These are phyloP conservation scores for Cytidiella melzeri DNA, from an alignment of 768 basidiomycete genomes.

Conservation along the genomic window DNA sequence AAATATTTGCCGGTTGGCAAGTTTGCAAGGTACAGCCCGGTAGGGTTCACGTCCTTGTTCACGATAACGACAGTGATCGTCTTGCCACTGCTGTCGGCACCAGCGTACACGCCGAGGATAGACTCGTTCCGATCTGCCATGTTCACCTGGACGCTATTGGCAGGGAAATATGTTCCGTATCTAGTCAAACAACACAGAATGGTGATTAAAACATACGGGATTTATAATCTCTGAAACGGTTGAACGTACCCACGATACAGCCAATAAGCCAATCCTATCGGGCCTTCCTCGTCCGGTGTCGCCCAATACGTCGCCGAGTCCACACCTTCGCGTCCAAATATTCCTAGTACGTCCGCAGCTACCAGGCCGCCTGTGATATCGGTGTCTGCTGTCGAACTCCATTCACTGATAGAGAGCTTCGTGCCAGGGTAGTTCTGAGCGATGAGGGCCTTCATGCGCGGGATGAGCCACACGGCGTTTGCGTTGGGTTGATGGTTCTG, in stretches of 20 bases:
- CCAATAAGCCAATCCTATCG: conserved; percentile 51
- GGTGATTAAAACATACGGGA: too few species aligned
- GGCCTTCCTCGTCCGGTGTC: conserved; percentile 39
- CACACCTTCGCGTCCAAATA: conserved; percentile 43
- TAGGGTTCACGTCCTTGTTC: conserved; percentile 43
- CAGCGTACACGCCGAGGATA: conserved; percentile 41
- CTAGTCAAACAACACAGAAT: conserved; percentile 20
- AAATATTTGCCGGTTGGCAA: conserved; percentile 46
- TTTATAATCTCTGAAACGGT: neutral
- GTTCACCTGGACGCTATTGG: conserved; percentile 38
- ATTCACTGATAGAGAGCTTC: conserved; percentile 48
- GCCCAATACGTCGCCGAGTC: conserved; percentile 52
- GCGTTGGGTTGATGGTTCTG: conserved; percentile 42
- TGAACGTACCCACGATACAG: conserved; percentile 42
- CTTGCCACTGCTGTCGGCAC: conserved; percentile 30
- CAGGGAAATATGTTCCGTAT: conserved; percentile 42
- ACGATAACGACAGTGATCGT: conserved; percentile 42
- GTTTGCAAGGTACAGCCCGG: conserved; percentile 36
- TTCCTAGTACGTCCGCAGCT: conserved; percentile 45
- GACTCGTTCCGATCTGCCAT: conserved; percentile 35
- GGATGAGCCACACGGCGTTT: conserved; percentile 38
- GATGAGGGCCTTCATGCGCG: conserved; percentile 45
- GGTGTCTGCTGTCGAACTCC: conserved; percentile 40
- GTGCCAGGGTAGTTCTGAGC: conserved; percentile 46
- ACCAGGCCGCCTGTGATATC: conserved; percentile 50